Percentiles rank a stretch among this genome's conserved stretches.
Evolutionary conservation across 2,329 filamentous ascomycete species (phyloP).

Genomic region (Fonsecaea nubica): DNA sequence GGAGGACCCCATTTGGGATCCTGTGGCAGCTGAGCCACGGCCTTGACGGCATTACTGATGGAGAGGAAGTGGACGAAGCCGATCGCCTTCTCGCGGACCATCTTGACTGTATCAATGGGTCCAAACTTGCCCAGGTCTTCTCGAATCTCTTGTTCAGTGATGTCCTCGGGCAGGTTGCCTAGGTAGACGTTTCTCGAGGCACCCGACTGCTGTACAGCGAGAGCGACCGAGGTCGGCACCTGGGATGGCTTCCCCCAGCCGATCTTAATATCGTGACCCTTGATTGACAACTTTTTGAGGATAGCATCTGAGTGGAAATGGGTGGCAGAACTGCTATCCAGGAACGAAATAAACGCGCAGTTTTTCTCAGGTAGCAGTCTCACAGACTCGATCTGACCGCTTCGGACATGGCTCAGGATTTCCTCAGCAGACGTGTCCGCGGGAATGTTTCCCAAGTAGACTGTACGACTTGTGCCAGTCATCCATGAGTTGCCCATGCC

Average conservation of each 20-base stretch:
- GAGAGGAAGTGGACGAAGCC: constrained; percentile 97
- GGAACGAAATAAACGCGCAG: constrained; percentile 98
- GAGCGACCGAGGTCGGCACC: constrained; percentile 94
- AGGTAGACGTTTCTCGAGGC: constrained; percentile 97
- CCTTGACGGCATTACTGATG: constrained; percentile 97
- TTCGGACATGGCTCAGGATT: constrained; percentile 92
- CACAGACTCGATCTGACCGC: constrained; percentile 98
- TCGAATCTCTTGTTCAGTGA: constrained; percentile 86
- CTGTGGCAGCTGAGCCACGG: constrained; percentile 92
- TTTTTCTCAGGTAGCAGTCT: constrained; percentile 97
- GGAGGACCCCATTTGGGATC: constrained; percentile 97
- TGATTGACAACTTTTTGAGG: constrained; percentile 98
- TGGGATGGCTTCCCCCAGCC: constrained; percentile 99
- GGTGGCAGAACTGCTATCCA: constrained; percentile 95
- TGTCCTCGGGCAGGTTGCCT: constrained; percentile 88
- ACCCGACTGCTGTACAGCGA: constrained; percentile 95
- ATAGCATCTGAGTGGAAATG: constrained; percentile 99
- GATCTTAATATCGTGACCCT: constrained; percentile 99
- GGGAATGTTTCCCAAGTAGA: constrained; percentile 98
- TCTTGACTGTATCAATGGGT: constrained; percentile 94
- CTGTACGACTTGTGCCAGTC: constrained; percentile 90
- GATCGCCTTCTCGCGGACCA: constrained; percentile 97
- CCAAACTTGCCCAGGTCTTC: constrained; percentile 97
- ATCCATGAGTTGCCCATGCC: constrained; percentile 64
- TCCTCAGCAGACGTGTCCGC: constrained; percentile 96